phyloP scores from a whole-genome alignment of 2,329 filamentous ascomycete species.

The Neonectria sp. region DNA sequence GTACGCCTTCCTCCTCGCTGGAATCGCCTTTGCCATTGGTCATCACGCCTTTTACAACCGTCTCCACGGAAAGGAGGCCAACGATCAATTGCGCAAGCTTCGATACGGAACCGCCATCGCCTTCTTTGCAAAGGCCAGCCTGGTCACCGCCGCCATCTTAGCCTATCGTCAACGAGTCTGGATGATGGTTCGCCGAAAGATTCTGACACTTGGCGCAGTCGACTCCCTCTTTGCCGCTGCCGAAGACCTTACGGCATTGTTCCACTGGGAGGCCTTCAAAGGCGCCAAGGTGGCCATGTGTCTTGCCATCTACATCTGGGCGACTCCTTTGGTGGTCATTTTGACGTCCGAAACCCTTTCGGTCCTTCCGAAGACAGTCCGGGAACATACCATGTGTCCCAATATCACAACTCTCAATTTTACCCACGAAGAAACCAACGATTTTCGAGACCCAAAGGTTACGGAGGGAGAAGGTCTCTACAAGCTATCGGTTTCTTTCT shows the following conservation, averaged over 20 bases:
- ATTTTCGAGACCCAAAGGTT: slow-evolving; percentile 26
- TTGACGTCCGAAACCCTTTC: slow-evolving; percentile 44
- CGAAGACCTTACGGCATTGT: slow-evolving; percentile 41
- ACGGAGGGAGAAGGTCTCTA: slow-evolving; percentile 6
- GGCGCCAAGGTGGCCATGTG: slow-evolving; percentile 45
- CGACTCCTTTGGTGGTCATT: slow-evolving; percentile 44
- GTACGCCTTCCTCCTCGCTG: slow-evolving; percentile 38
- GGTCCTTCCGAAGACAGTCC: slow-evolving; percentile 29
- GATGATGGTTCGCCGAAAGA: slow-evolving; percentile 45
- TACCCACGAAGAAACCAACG: slow-evolving; percentile 32
- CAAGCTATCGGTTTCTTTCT: slow-evolving; percentile 33
- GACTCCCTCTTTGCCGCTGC: slow-evolving; percentile 45
- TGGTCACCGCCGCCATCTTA: slow-evolving; percentile 42
- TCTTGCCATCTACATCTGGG: slow-evolving; percentile 46
- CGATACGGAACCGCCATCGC: slow-evolving; percentile 43
- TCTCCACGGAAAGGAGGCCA: slow-evolving; percentile 34
- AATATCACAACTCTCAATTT: slow-evolving; percentile 45
- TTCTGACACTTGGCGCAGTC: slow-evolving; percentile 41
- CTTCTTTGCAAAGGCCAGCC: slow-evolving; percentile 44
- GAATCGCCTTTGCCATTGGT: slow-evolving; percentile 42
- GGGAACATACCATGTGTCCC: slow-evolving; percentile 31
- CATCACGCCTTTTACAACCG: slow-evolving; percentile 41
- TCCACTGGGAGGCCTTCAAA: slow-evolving; percentile 43
- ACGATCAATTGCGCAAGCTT: slow-evolving; percentile 40
- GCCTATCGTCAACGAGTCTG: slow-evolving; percentile 45